Evolutionary conservation across 1,284 basidiomycete species (phyloP), one percentile per base, ranked within the genome.

Genomic region (Pulveroboletus sp.): DNA sequence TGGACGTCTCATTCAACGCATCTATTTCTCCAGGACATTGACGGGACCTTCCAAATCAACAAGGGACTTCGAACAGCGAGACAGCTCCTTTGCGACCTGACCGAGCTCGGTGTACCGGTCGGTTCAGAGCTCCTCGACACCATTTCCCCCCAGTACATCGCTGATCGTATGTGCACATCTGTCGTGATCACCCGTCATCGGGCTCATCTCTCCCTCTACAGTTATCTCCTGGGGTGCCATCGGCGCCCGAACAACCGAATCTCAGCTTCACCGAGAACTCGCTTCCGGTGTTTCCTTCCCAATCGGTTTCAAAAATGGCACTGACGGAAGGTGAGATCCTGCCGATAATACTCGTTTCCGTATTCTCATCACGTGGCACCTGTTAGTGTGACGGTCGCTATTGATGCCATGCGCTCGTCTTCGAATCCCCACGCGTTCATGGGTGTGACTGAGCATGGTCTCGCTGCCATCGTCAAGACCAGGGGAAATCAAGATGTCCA

Each of bases 251-350:
- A 99, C 96, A 17, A 99, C 96, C 54, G 92, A 97, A 75, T 92
- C 89, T 6, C 95, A 97, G 72, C 85, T 97, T 12, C 94, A 96
- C 70, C 86, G 94, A 58, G 95, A 97, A 76, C 87, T 96, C 49
- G 92, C 93, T 4, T 89, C 86, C n/a, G 92, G 92, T 69, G 85
- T 90, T 31, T 92, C 91, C 48, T 92, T 93, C 83, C 92, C 92
- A 15, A 90, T 94, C 61, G 92, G 96, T n/a, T 99, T 99, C 88
- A 99, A 99, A 77, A 99, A 99, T 74, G 96, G 96, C 52, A 98
- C 96, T 7, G 96, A 98, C 73, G 96, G 96, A 49, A 90, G 89
- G 87, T 94, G 62, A 68, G 79, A 52, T 48, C 46, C 45, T 20
- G 33, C 24, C 39, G 49, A 28, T 47, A 45, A 42, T 20, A 49